Conservation (phyloP, 2,329 filamentous ascomycete genomes). For the Drechslerella dactyloides region DNA sequence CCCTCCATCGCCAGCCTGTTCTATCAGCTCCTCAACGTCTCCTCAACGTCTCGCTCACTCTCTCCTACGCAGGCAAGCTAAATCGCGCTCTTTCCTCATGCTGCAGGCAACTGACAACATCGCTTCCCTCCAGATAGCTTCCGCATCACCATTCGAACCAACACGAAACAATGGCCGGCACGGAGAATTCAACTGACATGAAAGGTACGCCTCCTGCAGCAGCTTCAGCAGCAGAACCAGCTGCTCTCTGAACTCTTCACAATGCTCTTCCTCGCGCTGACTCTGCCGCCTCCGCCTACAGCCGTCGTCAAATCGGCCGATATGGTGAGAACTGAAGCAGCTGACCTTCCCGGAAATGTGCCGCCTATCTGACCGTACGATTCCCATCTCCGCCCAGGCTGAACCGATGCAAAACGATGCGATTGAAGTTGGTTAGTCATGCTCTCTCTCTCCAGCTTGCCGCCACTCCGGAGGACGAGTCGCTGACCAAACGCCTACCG, state of each 20-base stretch:
- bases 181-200: slow-evolving; percentile 33
- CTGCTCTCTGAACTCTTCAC: neutral
- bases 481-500: slow-evolving; percentile 5
- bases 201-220: slow-evolving; percentile 29
- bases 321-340: slow-evolving; percentile 73
- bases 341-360: slow-evolving; percentile 4
- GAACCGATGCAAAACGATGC: slow-evolving; percentile 97
- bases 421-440: slow-evolving; percentile 85
- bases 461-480: neutral
- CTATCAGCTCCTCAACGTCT: neutral
- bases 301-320: slow-evolving; percentile 97
- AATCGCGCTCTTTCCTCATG: neutral
- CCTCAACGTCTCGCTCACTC: neutral
- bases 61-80: neutral
- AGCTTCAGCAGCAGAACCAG: neutral
- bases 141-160: slow-evolving; percentile 4
- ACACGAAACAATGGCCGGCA: slow-evolving; percentile 32
- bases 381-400: slow-evolving; percentile 66
- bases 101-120: neutral
- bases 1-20: neutral
- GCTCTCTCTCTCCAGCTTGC: neutral
- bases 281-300: slow-evolving; percentile 59
- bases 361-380: slow-evolving; percentile 23
- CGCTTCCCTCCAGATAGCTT: slow-evolving; percentile 3
- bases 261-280: neutral